Conservation (phyloP, 768 basidiomycete species). For the Boletus sensibilis region DNA sequence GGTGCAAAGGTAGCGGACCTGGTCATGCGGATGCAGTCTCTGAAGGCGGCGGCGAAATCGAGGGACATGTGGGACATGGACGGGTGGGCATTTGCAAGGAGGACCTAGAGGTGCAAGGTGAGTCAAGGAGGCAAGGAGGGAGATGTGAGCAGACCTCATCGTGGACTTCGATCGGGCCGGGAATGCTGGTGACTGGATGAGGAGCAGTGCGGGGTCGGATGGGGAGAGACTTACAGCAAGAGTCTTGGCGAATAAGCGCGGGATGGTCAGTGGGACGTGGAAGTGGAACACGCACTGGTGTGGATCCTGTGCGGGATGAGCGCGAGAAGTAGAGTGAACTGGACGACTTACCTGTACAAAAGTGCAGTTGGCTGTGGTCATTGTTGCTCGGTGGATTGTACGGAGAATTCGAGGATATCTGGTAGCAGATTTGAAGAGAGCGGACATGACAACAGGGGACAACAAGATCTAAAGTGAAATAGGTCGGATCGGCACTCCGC, state of each 20-base stretch:
- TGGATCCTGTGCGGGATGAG: slow-evolving; percentile 30
- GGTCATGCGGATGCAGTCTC: slow-evolving; percentile 85
- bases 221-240: slow-evolving; percentile 39
- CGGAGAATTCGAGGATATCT: not conserved
- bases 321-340: too few relatives aligned
- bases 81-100: slow-evolving; percentile 91
- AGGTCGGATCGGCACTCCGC: slow-evolving; percentile 18
- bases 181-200: slow-evolving; percentile 42
- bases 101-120: slow-evolving; percentile 49
- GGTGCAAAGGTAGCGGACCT: slow-evolving; percentile 39
- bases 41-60: slow-evolving; percentile 86
- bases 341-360: too few relatives aligned
- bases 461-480: too few relatives aligned
- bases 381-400: too few relatives aligned
- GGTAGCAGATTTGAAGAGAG: slow-evolving; percentile 1
- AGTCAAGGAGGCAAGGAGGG: not conserved
- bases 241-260: slow-evolving; percentile 37
- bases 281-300: slow-evolving; percentile 44
- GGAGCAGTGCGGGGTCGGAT: not conserved
- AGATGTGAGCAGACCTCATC: slow-evolving; percentile 46
- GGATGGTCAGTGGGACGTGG: slow-evolving; percentile 23
- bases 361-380: too few relatives aligned
- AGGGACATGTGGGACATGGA: slow-evolving; percentile 85
- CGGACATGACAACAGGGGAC: not conserved
- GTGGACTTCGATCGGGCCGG: slow-evolving; percentile 62